Base-by-base conservation (phyloP, 2,329 filamentous ascomycete species). In the Colletotrichum cereale region DNA sequence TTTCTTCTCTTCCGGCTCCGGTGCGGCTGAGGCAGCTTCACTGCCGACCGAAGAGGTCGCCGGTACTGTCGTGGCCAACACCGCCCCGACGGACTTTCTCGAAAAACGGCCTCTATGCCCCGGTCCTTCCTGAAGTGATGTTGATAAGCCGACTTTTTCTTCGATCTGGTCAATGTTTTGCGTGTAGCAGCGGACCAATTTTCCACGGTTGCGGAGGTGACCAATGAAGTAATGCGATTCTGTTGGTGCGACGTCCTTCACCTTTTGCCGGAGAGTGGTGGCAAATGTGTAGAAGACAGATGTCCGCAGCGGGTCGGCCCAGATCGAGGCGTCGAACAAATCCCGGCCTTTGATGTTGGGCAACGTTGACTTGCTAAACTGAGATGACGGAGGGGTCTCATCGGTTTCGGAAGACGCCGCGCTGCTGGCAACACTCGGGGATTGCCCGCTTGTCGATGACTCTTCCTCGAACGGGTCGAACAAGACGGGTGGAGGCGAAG, bases 161-260 rank as follows among this genome's bases (percentile, higher is more conserved):
- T 94, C 92, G 8, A 94, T 88, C 73, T 90, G 89, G 75, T 94
- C 91, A 74, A 94, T 93, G 74, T 93, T 94, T 75, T 94, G 91
- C 0, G 91, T 93, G 76, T 94, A 94, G 76, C 91, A 92, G 48
- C 91, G 84, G 40, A 93, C 90, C 6, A 94, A 84, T 73, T 92
- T 91, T 4, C 91, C 90, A 5, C 88, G 86, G 76, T 93, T 90
- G 55, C 90, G 86, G 6, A 94, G 83, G 42, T 90, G 87, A 53
- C 88, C 87, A 74, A 94, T 91, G 77, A 94, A 93, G 66, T 87
- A 88, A 80, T 94, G 91, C 1, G 90, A 91, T 24, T 84, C 83
- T 1, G 91, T 93, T 0, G 91, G 91, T 63, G 86, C 81, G 12
- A 92, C 89, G n/a, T 87, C 86, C 48, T 84, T 85, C 21, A 92